These are phyloP conservation scores for Rutidosis leptorrhynchoides DNA, from an alignment of 129 eudicot genomes.

Conservation along the genomic window DNA sequence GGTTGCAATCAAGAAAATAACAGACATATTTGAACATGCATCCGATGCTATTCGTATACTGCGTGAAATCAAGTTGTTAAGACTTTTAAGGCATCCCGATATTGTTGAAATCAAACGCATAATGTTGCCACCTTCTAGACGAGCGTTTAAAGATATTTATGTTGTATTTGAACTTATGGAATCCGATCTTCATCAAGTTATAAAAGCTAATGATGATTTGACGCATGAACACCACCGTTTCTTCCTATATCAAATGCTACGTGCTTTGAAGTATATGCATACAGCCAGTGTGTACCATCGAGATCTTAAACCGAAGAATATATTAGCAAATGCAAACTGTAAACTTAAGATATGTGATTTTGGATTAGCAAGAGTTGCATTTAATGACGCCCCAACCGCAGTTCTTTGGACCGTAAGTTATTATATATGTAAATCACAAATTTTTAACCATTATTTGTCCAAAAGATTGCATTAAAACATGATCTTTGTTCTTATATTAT, in stretches of 20 bases:
- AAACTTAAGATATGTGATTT: conserved; percentile 90
- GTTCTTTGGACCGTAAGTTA: conserved; percentile 83
- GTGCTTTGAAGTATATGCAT: conserved; percentile 91
- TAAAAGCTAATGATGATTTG: conserved; percentile 93
- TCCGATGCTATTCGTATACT: conserved; percentile 88
- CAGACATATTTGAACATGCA: conserved; percentile 73
- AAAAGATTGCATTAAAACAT: not conserved
- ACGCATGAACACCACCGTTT: conserved; percentile 93
- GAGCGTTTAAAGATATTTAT: conserved; percentile 82
- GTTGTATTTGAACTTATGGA: conserved; percentile 99
- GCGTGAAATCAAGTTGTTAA: conserved; percentile 82
- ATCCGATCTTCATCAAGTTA: conserved; percentile 95
- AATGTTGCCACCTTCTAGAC: conserved; percentile 91
- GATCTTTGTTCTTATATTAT: conserved; percentile 3
- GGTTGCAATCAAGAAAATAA: conserved; percentile 90
- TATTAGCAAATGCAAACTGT: conserved; percentile 94
- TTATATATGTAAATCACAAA: not conserved
- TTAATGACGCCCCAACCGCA: conserved; percentile 86
- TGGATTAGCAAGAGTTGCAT: conserved; percentile 97
- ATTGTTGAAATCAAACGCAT: conserved; percentile 93
- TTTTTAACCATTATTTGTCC: not conserved
- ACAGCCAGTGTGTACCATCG: conserved; percentile 97
- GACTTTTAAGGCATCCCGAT: conserved; percentile 94
- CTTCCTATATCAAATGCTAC: conserved; percentile 92
- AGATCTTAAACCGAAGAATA: conserved; percentile 94